A percentile compares a stretch with the other conserved stretches of the same genome.
Conservation (phyloP, 1,284 basidiomycete genomes). For the Tylopilus sp. region DNA sequence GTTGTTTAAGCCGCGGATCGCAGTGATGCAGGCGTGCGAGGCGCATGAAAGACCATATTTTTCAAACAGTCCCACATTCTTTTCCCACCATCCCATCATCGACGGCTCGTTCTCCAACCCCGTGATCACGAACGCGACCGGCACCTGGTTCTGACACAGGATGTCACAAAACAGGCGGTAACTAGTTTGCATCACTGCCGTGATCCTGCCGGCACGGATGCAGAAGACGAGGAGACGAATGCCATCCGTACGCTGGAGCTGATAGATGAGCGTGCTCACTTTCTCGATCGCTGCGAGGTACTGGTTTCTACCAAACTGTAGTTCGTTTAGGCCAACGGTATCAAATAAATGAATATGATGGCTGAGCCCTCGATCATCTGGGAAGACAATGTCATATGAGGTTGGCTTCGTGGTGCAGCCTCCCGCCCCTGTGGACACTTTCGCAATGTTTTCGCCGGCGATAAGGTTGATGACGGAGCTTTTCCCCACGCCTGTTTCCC, state of each 20-base stretch:
- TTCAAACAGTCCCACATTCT: constrained; percentile 24
- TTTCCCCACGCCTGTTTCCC: constrained; percentile 38
- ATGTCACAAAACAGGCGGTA: constrained; percentile 46
- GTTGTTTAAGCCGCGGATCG: constrained; percentile 21
- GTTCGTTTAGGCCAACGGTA: constrained; percentile 51
- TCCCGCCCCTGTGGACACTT: constrained; percentile 23
- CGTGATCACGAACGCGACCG: constrained; percentile 48
- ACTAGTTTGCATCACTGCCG: constrained; percentile 42
- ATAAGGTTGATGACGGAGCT: constrained; percentile 40
- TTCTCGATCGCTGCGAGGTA: constrained; percentile 44
- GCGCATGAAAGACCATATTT: constrained; percentile 26
- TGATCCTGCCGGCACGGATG: constrained; percentile 48
- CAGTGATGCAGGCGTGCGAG: constrained; percentile 39
- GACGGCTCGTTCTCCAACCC: constrained; percentile 45
- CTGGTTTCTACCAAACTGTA: constrained; percentile 31
- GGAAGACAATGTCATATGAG: constrained; percentile 29
- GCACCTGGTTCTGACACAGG: constrained; percentile 46
- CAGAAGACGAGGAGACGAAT: constrained; percentile 50
- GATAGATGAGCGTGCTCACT: constrained; percentile 46
- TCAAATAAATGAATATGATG: constrained; percentile 40
- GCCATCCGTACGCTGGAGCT: constrained; percentile 43
- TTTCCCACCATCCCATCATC: constrained; percentile 40
- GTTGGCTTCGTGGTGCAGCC: constrained; percentile 27
- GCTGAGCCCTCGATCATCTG: constrained; percentile 16
- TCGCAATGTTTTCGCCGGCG: constrained; percentile 27